A percentile compares a stretch with the other conserved stretches of the same genome.
phyloP scores from a whole-genome alignment of 495 filamentous ascomycete genomes.

The Elasticomyces elasticus region DNA sequence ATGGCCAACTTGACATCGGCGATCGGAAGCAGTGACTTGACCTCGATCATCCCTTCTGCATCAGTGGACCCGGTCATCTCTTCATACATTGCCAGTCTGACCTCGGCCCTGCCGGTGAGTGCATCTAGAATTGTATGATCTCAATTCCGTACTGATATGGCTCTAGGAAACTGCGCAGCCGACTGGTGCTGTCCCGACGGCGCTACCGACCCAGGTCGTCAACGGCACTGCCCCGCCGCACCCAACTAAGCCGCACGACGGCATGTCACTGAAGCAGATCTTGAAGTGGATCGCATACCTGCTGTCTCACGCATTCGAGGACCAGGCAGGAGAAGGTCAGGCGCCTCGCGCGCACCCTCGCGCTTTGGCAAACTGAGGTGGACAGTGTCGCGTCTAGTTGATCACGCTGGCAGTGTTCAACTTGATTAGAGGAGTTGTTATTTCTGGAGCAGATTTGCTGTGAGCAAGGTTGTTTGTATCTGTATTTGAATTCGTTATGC shows the following conservation, averaged over 20 bases:
- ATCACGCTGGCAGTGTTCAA: neutral
- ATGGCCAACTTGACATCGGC: slow-evolving; percentile 9
- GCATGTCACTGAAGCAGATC: slow-evolving; percentile 16
- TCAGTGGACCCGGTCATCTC: slow-evolving; percentile 9
- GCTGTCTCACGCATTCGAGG: slow-evolving; percentile 1
- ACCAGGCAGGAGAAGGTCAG: neutral
- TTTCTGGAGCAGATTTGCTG: no score
- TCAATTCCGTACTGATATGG: no score
- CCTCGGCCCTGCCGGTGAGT: slow-evolving; percentile 7
- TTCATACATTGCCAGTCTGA: slow-evolving; percentile 9
- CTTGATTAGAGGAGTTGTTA: no score
- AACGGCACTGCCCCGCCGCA: neutral
- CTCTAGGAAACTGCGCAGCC: neutral
- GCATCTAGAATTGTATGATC: neutral
- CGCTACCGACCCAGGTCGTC: neutral
- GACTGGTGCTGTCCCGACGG: slow-evolving; percentile 9
- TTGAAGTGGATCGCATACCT: slow-evolving; percentile 16
- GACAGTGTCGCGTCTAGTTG: neutral
- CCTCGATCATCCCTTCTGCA: slow-evolving; percentile 11
- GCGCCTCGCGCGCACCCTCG: slow-evolving; percentile 6
- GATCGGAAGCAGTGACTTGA: slow-evolving; percentile 3
- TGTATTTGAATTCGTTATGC: no score
- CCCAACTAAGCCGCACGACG: neutral
- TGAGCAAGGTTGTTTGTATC: neutral
- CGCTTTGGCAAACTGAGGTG: neutral